These are phyloP conservation scores for Lentinula raphanica DNA, from an alignment of 768 basidiomycete species.

Conservation along the genomic window DNA sequence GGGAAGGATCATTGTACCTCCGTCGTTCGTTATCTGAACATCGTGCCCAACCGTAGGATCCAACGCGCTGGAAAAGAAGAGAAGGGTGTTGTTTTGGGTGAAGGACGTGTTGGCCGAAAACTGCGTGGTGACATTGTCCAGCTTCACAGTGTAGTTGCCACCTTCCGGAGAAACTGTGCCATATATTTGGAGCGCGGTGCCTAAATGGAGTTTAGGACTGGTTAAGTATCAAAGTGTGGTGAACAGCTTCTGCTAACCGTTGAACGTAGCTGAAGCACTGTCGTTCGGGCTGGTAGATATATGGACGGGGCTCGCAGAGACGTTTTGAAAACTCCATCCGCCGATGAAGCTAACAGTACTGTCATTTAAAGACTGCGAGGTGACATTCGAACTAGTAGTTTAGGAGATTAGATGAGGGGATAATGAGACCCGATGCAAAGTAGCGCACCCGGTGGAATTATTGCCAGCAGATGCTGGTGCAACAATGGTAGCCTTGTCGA, in stretches of 20 bases:
- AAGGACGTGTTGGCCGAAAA: constrained; percentile 52
- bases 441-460: constrained; percentile 24
- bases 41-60: constrained; percentile 43
- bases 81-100: constrained; percentile 42
- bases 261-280: constrained; percentile 19
- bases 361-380: constrained; percentile 36
- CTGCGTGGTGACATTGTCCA: constrained; percentile 43
- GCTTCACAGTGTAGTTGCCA: constrained; percentile 52
- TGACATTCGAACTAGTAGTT: constrained; percentile 27
- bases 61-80: constrained; percentile 62
- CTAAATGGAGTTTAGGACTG: constrained; percentile 26
- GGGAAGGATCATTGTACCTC: constrained; percentile 42
- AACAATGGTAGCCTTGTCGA: constrained; percentile 53
- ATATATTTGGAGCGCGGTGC: constrained; percentile 53
- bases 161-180: constrained; percentile 56
- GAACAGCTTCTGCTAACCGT: constrained; percentile 16
- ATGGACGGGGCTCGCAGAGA: constrained; percentile 13
- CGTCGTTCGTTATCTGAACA: constrained; percentile 54
- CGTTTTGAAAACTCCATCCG: constrained; percentile 42
- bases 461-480: constrained; percentile 20
- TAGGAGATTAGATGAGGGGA: neutral
- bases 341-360: constrained; percentile 47
- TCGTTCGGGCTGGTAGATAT: constrained; percentile 24
- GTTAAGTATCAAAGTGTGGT: constrained; percentile 16
- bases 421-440: neutral